Conservation (phyloP, 768 basidiomycete genomes). For the Tulasnella sp. region DNA sequence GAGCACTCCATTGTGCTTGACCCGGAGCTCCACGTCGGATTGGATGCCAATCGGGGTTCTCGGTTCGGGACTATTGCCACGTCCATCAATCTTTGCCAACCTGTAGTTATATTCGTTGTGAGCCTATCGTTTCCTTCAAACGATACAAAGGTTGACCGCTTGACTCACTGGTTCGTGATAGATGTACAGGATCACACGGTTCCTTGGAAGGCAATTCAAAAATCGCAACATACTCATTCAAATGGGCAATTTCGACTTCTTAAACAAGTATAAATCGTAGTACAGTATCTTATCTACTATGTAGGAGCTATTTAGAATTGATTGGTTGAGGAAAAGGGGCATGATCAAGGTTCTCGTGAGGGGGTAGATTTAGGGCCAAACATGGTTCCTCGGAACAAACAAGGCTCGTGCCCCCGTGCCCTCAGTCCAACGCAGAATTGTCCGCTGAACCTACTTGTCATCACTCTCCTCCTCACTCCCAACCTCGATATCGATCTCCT, state of each 20-base stretch:
- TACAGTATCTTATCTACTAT: background rate
- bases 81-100: too few species aligned
- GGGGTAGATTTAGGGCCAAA: background rate
- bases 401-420: background rate
- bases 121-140: too few species aligned
- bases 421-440: background rate
- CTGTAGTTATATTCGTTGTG: too few species aligned
- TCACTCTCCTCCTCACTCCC: background rate
- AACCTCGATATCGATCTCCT: background rate
- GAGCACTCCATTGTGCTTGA: background rate
- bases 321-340: background rate
- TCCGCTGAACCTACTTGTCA: background rate
- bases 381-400: background rate
- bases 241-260: background rate
- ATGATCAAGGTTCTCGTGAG: background rate
- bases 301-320: background rate
- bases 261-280: background rate
- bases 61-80: background rate
- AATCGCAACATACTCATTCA: background rate
- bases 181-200: background rate
- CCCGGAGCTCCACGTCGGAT: background rate
- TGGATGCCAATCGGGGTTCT: background rate
- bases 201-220: slow-evolving; percentile 2
- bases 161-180: too few species aligned
- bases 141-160: too few species aligned